Evolutionary conservation across 148 eudicot genomes (phyloP), one percentile per base, ranked within the genome.

Genomic region (Pharnaceum exiguum): DNA sequence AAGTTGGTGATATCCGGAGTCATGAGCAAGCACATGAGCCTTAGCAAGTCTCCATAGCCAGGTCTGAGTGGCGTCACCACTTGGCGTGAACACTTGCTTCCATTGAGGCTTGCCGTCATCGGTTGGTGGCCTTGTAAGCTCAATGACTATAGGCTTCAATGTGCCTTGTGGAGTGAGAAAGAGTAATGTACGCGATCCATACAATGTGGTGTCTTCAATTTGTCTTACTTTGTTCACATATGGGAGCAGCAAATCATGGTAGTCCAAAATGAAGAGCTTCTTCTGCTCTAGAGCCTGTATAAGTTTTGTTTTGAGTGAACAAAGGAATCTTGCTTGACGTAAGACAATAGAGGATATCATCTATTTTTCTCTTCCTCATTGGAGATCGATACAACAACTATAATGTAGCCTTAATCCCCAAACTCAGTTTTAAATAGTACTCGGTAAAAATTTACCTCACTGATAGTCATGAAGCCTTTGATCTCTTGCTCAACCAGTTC

Each of bases 11-110:
- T 55, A 39, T 27, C 85, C 97, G 7, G 97, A 82, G 52, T 90
- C 97, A 60, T 90, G 95, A 54, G 95, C 85, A 40, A 82, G 87
- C 7, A 85, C 89, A 71, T 91, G 97, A 62, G 77, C 75, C 62
- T 87, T 91, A 19, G 97, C 97, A 11, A 85, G 68, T 75, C 67
- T 82, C 96, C 97, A 91, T n/a, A 87, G 83, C 97, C 97, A 91
- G 5, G 36, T 36, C 21, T 69, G 52, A 10, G 94, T 82, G 26
- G 94, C 70, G 61, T 82, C 72, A 53, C 79, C 62, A 35, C 57
- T 12, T 0, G 93, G 97, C 2, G 64, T 55, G 59, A 28, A 82
- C 0, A 76, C 96, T 57, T 76, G 66, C 62, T 62, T 85, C 96
- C 96, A 91, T 27, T 79, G 85, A 2, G 79, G 78, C 65, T 80